Evolutionary conservation across 2,329 filamentous ascomycete genomes (phyloP).

Genomic region (Aureobasidium sp.): DNA sequence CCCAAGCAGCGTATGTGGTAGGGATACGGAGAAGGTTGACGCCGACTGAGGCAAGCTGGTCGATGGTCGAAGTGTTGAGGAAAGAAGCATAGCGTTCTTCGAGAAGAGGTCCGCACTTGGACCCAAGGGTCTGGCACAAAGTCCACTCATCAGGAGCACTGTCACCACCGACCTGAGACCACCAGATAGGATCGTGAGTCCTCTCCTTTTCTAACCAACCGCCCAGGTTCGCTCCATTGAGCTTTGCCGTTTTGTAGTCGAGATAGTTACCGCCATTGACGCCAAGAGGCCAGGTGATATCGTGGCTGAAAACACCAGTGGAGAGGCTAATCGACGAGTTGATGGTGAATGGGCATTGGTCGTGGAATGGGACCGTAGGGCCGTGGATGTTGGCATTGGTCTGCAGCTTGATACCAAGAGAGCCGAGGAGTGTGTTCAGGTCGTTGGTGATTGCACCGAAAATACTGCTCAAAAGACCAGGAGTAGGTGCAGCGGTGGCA

Average conservation of each 20-base stretch:
- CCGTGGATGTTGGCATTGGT: slow-evolving; percentile 22
- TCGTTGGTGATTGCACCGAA: slow-evolving; percentile 18
- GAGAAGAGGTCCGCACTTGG: not conserved
- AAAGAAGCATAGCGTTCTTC: not conserved
- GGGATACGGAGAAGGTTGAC: not conserved
- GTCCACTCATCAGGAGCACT: slow-evolving; percentile 22
- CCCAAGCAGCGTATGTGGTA: slow-evolving; percentile 22
- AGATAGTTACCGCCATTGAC: slow-evolving; percentile 22
- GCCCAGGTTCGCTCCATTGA: slow-evolving; percentile 34
- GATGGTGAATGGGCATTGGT: slow-evolving; percentile 21
- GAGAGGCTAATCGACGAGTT: not conserved
- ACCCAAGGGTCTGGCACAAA: not conserved
- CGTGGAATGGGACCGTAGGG: slow-evolving; percentile 13
- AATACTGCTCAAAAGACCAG: slow-evolving; percentile 13
- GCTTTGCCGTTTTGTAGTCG: slow-evolving; percentile 27
- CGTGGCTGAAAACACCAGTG: slow-evolving; percentile 11
- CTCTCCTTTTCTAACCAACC: slow-evolving; percentile 38
- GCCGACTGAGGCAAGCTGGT: not conserved
- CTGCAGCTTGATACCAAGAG: slow-evolving; percentile 19
- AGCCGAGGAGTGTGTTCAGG: slow-evolving; percentile 20
- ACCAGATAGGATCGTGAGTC: slow-evolving; percentile 24
- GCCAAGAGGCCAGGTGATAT: slow-evolving; percentile 22
- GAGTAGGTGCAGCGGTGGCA: slow-evolving; percentile 16
- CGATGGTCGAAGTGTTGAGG: not conserved
- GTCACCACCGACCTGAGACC: slow-evolving; percentile 26